Evolutionary conservation across 2,329 filamentous ascomycete species (phyloP), one percentile per base, ranked within the genome.

Genomic region (Cadophora luteo-olivacea): DNA sequence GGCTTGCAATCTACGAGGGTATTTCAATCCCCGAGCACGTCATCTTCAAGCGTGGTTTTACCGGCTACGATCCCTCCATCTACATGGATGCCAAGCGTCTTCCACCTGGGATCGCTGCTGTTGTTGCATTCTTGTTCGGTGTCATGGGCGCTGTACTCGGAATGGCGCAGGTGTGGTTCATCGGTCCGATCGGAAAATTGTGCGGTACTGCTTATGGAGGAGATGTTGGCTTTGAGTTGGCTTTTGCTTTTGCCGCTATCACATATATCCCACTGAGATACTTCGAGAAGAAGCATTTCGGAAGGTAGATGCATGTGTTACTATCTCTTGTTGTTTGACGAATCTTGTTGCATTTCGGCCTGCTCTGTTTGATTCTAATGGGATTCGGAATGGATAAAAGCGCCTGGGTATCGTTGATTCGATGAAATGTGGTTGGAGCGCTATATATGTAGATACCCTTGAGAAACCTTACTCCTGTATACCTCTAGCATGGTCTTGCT

Each of bases 1-100:
- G 91, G 90, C 83, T 93, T 1, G 87, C 90, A 60, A 91, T 93
- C 74, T 93, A 93, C 80, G 86, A 88, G 71, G 89, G 86, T 58
- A 86, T 93, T 70, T 82, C 86, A 0, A 77, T 92, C 22, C 81
- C 84, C 1, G 91, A 93, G 66, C 91, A 93, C 79, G 86, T 92
- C 74, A 74, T 91, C 76, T 92, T 90, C 82, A 87, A 86, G 75
- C 84, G 86, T 29, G 87, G 87, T 2, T 86, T 91, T 72, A 65
- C 70, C 1, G 87, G 87, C 9, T 93, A 92, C 77, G 76, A 80
- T n/a, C 80, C 85, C 0, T 84, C 86, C 52, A 77, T 84, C 70
- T 92, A 91, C 77, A 84, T 89, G 71, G 81, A 86, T 65, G 83
- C 85, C 0, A 75, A 79, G 0, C 84, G 84, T 62, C 83, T 93